Evolutionary conservation across 192 early-diverging fungal species (phyloP).

Genomic region (Piromyces finnis): DNA sequence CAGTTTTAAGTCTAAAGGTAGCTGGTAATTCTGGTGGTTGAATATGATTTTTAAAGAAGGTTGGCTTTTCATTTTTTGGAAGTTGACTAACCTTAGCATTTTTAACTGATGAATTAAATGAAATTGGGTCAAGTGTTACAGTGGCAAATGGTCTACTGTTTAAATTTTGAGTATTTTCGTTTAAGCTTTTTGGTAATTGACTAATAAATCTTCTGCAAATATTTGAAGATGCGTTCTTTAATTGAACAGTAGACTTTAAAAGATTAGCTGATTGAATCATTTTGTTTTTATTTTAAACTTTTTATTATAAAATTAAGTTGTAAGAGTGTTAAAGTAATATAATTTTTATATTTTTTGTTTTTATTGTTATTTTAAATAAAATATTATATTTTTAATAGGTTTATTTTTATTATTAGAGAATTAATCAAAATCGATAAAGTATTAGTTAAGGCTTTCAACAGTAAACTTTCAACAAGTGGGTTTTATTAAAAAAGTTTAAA

Average conservation of each 20-base stretch:
- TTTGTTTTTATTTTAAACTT: neutral
- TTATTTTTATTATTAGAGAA: neutral
- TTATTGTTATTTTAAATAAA: too few relatives aligned
- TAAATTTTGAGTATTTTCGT: neutral
- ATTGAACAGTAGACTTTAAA: neutral
- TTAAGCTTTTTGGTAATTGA: neutral
- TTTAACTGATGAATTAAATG: neutral
- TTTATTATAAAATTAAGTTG: neutral
- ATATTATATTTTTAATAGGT: too few relatives aligned
- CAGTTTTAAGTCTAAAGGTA: slow-evolving; percentile 56
- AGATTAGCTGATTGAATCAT: neutral
- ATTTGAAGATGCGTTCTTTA: neutral
- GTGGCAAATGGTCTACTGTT: neutral
- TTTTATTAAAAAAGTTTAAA: neutral
- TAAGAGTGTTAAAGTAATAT: neutral
- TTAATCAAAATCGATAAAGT: neutral
- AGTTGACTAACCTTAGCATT: neutral
- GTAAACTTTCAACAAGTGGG: neutral
- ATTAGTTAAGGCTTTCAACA: neutral
- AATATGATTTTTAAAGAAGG: neutral
- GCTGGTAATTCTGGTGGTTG: slow-evolving; percentile 31
- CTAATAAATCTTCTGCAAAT: neutral
- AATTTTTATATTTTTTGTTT: too few relatives aligned
- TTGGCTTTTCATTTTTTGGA: neutral
- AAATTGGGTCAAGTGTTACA: neutral